Percentiles rank a stretch among this genome's conserved stretches.
Evolutionary conservation across 331 rosid species (phyloP).

Genomic region (Spiraea crenata): DNA sequence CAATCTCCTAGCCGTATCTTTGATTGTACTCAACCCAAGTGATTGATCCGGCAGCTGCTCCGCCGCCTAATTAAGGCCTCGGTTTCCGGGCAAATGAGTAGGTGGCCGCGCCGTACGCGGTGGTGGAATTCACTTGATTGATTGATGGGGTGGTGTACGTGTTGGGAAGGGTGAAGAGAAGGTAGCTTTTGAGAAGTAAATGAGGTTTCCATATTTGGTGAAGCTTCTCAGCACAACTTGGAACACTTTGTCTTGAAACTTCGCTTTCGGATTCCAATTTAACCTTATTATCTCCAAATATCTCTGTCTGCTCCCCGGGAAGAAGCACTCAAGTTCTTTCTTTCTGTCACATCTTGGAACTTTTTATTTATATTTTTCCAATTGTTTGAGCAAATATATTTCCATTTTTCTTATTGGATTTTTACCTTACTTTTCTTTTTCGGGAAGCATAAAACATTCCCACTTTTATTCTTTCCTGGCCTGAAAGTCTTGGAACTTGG

Average conservation of each 20-base stretch:
- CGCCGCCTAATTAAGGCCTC: background rate
- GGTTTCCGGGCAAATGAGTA: too few relatives aligned
- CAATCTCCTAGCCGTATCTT: background rate
- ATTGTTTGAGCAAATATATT: background rate
- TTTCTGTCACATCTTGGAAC: background rate
- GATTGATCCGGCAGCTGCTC: background rate
- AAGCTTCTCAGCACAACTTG: conserved; percentile 14
- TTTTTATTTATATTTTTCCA: background rate
- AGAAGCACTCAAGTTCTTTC: background rate
- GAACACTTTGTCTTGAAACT: conserved; percentile 19
- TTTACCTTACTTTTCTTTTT: background rate
- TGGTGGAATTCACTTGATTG: background rate
- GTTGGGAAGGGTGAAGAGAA: background rate
- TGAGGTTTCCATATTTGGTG: conserved; percentile 29
- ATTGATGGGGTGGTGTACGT: background rate
- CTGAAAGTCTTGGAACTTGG: background rate
- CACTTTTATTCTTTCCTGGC: background rate
- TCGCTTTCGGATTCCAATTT: conserved; percentile 20
- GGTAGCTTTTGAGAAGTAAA: background rate
- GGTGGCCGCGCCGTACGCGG: too few relatives aligned
- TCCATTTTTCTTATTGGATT: background rate
- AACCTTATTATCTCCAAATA: conserved; percentile 19
- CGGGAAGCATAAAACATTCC: too few relatives aligned
- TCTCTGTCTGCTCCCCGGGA: background rate
- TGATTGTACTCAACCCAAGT: background rate